Conservation (phyloP, 345 rosid species). For the Passiflora organensis region DNA sequence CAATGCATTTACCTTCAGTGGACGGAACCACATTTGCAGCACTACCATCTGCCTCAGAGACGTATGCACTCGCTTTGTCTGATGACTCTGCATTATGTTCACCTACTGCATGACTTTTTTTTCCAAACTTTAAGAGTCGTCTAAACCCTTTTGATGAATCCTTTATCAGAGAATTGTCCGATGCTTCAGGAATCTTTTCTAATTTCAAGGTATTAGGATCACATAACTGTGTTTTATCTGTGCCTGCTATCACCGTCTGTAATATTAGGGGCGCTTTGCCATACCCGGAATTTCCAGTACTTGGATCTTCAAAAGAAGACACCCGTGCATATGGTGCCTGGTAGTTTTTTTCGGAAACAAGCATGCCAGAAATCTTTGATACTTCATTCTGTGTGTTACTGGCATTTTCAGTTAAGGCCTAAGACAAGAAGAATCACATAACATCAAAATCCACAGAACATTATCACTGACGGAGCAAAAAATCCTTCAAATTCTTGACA, state of each 20-base stretch:
- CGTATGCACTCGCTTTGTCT: conserved; percentile 18
- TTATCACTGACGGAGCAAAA: background rate
- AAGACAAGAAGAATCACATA: conserved; percentile 19
- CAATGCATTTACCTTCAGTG: conserved; percentile 25
- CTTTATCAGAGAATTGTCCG: conserved; percentile 52
- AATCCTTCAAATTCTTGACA: background rate
- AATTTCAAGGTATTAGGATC: conserved; percentile 35
- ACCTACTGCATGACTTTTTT: conserved; percentile 52
- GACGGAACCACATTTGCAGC: conserved; percentile 22
- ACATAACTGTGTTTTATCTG: conserved; percentile 41
- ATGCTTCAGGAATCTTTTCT: conserved; percentile 55
- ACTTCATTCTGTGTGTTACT: conserved; percentile 35
- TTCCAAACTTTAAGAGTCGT: conserved; percentile 67
- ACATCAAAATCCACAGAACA: conserved; percentile 13
- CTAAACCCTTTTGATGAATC: conserved; percentile 69
- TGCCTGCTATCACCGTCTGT: conserved; percentile 23
- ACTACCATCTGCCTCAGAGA: conserved; percentile 27
- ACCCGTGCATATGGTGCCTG: conserved; percentile 68
- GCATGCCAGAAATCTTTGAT: conserved; percentile 33
- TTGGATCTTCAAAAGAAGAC: conserved; percentile 73
- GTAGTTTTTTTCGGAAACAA: conserved; percentile 45
- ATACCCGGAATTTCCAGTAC: conserved; percentile 44
- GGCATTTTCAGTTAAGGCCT: conserved; percentile 41
- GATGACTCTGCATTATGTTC: conserved; percentile 20
- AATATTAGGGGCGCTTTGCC: conserved; percentile 47